Base-by-base conservation (phyloP, 805 yeast genomes). In the Blastobotrys chiropterorum region DNA sequence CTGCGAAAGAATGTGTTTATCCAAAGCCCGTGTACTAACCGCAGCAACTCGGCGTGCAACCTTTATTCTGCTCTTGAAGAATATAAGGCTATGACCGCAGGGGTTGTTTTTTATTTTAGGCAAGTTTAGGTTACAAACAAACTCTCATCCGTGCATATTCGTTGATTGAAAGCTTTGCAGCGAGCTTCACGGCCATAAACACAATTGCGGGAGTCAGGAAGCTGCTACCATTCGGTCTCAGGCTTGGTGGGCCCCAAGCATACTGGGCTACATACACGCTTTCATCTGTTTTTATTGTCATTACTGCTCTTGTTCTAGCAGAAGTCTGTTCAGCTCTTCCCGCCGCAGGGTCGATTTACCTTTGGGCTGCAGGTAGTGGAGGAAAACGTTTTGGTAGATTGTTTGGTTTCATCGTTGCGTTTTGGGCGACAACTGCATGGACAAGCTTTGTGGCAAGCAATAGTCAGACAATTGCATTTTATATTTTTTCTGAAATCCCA, bases 401-500 rank as follows among this genome's bases (percentile, higher is more conserved):
- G 42, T 47, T 57, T 40, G 59, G 61, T 3, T 58, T 58, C 42
- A 41, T 58, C 14, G 62, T 59, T 13, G 62, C 62, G 3, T 57
- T 55, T 52, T 59, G 62, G 62, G 54, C 62, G 6, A 38, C 57
- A 1, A 54, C 57, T n/a, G 62, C 62, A 2, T 59, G 62, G 62
- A 58, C 60, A 3, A 54, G 56, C 26, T 59, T 59, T 45, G 51
- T 59, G 21, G 58, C 61, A 3, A 45, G 55, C 31, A 47, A 38
- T 34, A 15, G 53, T 39, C 61, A 58, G 47, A 51, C 46, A 16
- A 54, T 55, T 15, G 56, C 57, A 21, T 56, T 57, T 39, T 59
- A 46, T 39, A 22, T 59, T 31, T 47, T 59, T 22, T 51, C 57
- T 4, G 62, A 59, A 49, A 34, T 54, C 44, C 40, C 52, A 8